These are phyloP conservation scores for Phytophthora uliginosa DNA, from an alignment of 352 stramenopile species.

Conservation along the genomic window DNA sequence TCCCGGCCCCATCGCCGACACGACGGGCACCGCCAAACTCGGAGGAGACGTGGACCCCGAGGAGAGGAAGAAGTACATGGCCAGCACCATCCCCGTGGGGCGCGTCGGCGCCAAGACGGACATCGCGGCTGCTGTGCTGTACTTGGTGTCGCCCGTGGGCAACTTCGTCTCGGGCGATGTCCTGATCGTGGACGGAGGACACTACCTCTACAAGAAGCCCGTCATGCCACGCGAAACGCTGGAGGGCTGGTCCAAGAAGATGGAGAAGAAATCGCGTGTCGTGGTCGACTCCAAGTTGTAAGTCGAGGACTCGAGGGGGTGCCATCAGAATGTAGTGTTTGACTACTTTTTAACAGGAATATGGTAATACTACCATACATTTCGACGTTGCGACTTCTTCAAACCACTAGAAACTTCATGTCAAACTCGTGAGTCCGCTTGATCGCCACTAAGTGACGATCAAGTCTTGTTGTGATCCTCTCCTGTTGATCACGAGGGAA, in stretches of 20 bases:
- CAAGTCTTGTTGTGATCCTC: too few relatives aligned
- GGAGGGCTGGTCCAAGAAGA: conserved; percentile 77
- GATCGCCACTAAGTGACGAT: too few relatives aligned
- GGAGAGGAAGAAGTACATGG: conserved; percentile 60
- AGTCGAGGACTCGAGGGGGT: neutral
- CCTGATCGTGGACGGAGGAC: conserved; percentile 86
- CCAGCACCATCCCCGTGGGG: conserved; percentile 68
- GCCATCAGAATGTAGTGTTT: neutral
- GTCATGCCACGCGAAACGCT: conserved; percentile 80
- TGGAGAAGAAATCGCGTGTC: conserved; percentile 77
- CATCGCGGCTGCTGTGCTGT: conserved; percentile 85
- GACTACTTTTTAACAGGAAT: neutral
- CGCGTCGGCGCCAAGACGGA: conserved; percentile 87
- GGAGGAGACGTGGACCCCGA: conserved; percentile 59
- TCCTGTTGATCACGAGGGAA: too few relatives aligned
- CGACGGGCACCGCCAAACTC: conserved; percentile 95
- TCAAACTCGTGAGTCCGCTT: too few relatives aligned
- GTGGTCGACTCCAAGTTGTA: conserved; percentile 57
- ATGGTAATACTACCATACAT: too few relatives aligned
- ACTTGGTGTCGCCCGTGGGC: conserved; percentile 81
- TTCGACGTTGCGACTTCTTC: too few relatives aligned
- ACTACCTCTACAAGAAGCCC: conserved; percentile 85
- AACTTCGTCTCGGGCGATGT: conserved; percentile 88
- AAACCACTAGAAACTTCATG: too few relatives aligned
- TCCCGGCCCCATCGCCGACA: conserved; percentile 96